phyloP scores from a whole-genome alignment of 1,139 yeast species.

The Blastobotrys malaysiensis region DNA sequence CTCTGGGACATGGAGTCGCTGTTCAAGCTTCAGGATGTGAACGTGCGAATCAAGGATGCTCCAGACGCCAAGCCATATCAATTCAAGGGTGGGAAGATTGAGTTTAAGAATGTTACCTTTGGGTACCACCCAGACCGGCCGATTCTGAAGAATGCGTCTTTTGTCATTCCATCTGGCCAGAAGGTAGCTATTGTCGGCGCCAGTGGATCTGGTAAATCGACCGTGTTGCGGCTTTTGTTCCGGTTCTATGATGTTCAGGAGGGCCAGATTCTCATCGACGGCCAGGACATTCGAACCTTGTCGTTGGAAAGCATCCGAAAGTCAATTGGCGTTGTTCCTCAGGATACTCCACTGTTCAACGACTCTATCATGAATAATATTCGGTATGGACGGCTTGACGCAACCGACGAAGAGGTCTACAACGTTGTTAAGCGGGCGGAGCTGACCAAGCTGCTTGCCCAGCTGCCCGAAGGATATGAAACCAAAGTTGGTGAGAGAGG shows the following conservation, averaged over 20 bases:
- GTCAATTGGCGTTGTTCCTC: slow-evolving; percentile 90
- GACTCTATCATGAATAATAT: slow-evolving; percentile 85
- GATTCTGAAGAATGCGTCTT: slow-evolving; percentile 72
- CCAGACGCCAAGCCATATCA: slow-evolving; percentile 57
- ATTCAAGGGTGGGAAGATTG: slow-evolving; percentile 62
- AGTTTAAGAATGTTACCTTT: slow-evolving; percentile 86
- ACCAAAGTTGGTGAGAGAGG: slow-evolving; percentile 98
- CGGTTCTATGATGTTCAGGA: slow-evolving; percentile 79
- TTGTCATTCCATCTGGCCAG: slow-evolving; percentile 84
- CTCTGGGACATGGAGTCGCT: slow-evolving; percentile 30
- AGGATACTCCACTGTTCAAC: slow-evolving; percentile 93
- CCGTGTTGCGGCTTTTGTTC: slow-evolving; percentile 75
- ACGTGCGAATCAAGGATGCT: slow-evolving; percentile 57
- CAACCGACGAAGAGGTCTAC: slow-evolving; percentile 67
- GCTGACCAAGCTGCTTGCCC: slow-evolving; percentile 54
- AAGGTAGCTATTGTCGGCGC: slow-evolving; percentile 95
- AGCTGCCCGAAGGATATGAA: slow-evolving; percentile 75
- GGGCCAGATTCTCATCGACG: slow-evolving; percentile 82
- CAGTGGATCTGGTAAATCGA: slow-evolving; percentile 92
- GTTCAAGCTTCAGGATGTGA: slow-evolving; percentile 53
- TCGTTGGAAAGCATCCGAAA: slow-evolving; percentile 69
- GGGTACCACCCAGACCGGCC: slow-evolving; percentile 89
- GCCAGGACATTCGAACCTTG: slow-evolving; percentile 77
- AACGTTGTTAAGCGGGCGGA: slow-evolving; percentile 65
- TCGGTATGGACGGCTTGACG: slow-evolving; percentile 74